Evolutionary conservation across 441 rosid species (phyloP), one percentile per base, ranked within the genome.

Genomic region (Metrosideros polymorpha): DNA sequence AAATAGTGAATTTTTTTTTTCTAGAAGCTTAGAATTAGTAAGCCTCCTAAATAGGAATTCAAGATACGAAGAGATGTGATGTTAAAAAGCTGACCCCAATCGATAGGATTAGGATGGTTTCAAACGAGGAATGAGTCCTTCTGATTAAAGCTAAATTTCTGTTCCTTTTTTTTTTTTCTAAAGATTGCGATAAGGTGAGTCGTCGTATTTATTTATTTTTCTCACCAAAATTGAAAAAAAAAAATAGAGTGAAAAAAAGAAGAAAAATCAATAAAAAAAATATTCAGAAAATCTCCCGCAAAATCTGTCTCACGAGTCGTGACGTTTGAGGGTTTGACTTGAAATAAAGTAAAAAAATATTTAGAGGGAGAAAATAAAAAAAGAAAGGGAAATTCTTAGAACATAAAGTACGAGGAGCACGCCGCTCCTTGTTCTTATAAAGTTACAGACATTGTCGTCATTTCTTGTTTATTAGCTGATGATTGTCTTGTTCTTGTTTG

Each of bases 21-120:
- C 77, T 35, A 66, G 47, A 71, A 71, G 79, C 47, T 6, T 1
- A 22, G 79, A 71, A 71, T 71, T 71, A 22, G 79, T 24, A 71
- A 71, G 79, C 79, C 47, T 71, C 79, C 79, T 24, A 71, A 71
- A 71, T 71, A 39, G 79, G 13, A 71, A 71, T 19, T 24, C n/a
- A 71, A 10, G 79, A 71, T 35, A 71, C 27, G 17, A 39, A 39
- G 27, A 42, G 47, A 71, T 35, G 13, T 6, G 47, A 32, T 32
- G 76, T 2, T 18, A 10, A 18, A 13, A 1, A 22, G 35, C 47
- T 24, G n/a, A 71, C 43, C 9, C 27, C 9, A 19, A 66, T 1
- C 79, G 79, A 71, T 6, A 19, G 47, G 79, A 35, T 42, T 39
- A 42, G 79, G 25, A 6, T 12, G 79, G 45, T 12, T 35, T 12